Evolutionary conservation across 495 filamentous ascomycete genomes (phyloP).

Genomic region (Daldinia caldariorum): DNA sequence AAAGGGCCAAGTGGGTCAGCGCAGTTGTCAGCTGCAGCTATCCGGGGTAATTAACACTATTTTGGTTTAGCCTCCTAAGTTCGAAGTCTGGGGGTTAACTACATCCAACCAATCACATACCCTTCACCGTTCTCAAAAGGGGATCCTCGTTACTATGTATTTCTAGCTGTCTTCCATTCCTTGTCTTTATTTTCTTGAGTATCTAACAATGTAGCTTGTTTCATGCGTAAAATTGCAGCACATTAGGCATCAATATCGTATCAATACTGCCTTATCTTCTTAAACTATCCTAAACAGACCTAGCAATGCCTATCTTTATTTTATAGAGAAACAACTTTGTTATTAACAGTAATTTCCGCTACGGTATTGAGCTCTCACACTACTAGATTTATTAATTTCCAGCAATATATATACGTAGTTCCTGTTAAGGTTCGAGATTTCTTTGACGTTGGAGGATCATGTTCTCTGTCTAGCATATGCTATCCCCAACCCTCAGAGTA

Average conservation of each 20-base stretch:
- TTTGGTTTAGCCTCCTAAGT: constrained; percentile 5
- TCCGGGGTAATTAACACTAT: constrained; percentile 29
- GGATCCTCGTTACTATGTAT: neutral
- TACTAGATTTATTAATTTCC: neutral
- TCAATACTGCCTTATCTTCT: too few relatives aligned
- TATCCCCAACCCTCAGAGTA: neutral
- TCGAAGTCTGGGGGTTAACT: constrained; percentile 23
- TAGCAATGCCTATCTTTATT: too few relatives aligned
- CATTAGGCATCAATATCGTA: too few relatives aligned
- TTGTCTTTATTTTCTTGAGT: neutral
- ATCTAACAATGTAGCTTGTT: neutral
- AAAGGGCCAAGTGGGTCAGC: constrained; percentile 2
- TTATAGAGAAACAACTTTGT: too few relatives aligned
- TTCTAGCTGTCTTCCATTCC: neutral
- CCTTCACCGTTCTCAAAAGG: neutral
- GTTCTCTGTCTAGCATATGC: neutral
- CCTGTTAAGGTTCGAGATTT: neutral
- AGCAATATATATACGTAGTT: neutral
- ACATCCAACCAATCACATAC: neutral
- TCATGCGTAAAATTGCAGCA: neutral
- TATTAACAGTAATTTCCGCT: neutral
- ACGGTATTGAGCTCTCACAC: neutral
- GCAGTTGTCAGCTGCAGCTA: constrained; percentile 33
- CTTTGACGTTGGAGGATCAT: neutral
- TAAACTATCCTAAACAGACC: too few relatives aligned